Conservation (phyloP, 495 filamentous ascomycete genomes). For the Poronia punctata region DNA sequence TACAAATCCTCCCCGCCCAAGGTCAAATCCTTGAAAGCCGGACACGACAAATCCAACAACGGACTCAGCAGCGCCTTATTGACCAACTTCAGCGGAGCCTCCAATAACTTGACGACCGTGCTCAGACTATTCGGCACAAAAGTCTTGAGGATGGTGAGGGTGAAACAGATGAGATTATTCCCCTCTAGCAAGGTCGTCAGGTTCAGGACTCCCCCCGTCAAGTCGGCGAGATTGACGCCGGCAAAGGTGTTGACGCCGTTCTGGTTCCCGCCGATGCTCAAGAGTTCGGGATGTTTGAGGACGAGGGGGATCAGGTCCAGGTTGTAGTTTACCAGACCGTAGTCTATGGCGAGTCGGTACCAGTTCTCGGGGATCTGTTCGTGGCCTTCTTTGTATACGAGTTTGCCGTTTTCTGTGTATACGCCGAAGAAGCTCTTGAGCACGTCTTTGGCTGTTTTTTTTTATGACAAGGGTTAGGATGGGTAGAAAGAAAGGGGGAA, state of each 20-base stretch:
- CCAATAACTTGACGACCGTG: conserved; percentile 20
- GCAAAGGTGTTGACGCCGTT: conserved; percentile 50
- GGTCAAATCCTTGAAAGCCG: conserved; percentile 33
- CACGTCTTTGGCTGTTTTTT: conserved; percentile 26
- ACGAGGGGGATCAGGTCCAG: conserved; percentile 34
- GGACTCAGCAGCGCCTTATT: neutral
- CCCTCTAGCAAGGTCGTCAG: conserved; percentile 33
- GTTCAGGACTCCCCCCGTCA: conserved; percentile 47
- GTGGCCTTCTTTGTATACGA: conserved; percentile 40
- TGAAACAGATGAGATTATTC: conserved; percentile 44
- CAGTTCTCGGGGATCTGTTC: conserved; percentile 55
- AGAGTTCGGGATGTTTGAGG: conserved; percentile 15
- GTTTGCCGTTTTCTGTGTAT: conserved; percentile 26
- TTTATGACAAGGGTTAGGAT: conserved; percentile 6
- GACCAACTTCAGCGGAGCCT: conserved; percentile 1
- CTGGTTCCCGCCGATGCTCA: conserved; percentile 50
- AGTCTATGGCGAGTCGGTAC: conserved; percentile 43
- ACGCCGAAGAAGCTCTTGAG: conserved; percentile 45
- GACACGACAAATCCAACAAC: conserved; percentile 20
- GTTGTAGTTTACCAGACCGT: conserved; percentile 30
- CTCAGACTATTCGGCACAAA: conserved; percentile 35
- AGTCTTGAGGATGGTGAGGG: conserved; percentile 35
- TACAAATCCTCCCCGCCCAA: conserved; percentile 29
- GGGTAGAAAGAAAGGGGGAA: neutral
- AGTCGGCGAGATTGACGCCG: conserved; percentile 38